Percentiles rank a stretch among this genome's conserved stretches.
Evolutionary conservation across 768 basidiomycete species (phyloP).

Genomic region (Termitomyces sp.): DNA sequence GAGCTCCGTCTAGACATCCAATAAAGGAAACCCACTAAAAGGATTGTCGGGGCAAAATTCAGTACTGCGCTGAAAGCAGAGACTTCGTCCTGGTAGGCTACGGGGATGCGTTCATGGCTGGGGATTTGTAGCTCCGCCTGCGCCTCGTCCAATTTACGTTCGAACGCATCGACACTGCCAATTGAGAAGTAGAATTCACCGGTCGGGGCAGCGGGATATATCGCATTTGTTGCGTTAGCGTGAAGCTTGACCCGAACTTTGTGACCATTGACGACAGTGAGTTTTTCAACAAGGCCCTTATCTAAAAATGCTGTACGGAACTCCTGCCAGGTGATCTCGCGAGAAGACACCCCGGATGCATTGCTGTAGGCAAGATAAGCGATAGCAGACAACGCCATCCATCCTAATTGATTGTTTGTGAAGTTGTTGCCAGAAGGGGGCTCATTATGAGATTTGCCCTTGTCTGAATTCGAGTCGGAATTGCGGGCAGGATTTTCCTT

Average conservation of each 20-base stretch:
- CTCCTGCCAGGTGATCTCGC: conserved; percentile 99
- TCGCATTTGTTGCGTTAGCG: conserved; percentile 76
- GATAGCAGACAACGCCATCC: conserved; percentile 47
- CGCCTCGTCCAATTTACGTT: conserved; percentile 90
- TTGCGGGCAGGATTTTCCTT: conserved; percentile 27
- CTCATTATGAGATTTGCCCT: conserved; percentile 27
- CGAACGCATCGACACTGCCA: conserved; percentile 94
- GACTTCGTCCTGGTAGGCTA: conserved; percentile 94
- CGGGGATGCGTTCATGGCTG: conserved; percentile 88
- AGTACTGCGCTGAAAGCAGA: conserved; percentile 76
- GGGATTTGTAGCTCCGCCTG: conserved; percentile 92
- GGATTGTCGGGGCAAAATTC: conserved; percentile 91
- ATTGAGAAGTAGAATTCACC: conserved; percentile 93
- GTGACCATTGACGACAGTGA: conserved; percentile 85
- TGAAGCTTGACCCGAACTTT: conserved; percentile 91
- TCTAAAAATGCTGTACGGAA: conserved; percentile 96
- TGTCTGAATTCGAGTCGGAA: conserved; percentile 29
- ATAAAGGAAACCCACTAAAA: conserved; percentile 85
- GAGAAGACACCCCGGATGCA: conserved; percentile 47
- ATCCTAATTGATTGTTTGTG: conserved; percentile 49
- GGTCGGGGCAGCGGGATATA: conserved; percentile 58
- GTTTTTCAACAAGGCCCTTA: conserved; percentile 92
- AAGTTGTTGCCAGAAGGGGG: conserved; percentile 49
- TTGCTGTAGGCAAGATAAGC: conserved; percentile 64
- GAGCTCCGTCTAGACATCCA: conserved; percentile 77